Percentiles rank a stretch among this genome's conserved stretches.
phyloP scores from a whole-genome alignment of 73 alveolate genomes.

The Symbiodinium natans region DNA sequence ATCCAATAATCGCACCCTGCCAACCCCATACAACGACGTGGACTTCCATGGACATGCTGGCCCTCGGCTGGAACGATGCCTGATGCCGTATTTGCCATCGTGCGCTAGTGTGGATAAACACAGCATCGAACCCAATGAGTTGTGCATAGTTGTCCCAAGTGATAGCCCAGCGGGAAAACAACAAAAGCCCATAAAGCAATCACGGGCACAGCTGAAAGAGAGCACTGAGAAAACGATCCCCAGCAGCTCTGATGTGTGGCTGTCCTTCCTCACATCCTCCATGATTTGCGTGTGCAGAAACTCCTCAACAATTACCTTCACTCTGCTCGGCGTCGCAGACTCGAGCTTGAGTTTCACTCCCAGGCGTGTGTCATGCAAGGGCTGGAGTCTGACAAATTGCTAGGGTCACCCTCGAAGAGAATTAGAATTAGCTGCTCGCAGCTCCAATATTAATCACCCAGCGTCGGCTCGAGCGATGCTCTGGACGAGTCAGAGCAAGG shows the following conservation, averaged over 20 bases:
- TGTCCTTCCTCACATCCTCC: neutral
- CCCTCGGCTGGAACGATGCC: neutral
- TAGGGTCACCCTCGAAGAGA: neutral
- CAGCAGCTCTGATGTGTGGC: neutral
- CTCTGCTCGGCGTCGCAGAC: neutral
- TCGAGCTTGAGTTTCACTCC: neutral
- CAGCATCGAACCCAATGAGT: neutral
- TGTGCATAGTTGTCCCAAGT: neutral
- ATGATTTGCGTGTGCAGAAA: neutral
- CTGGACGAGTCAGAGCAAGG: neutral
- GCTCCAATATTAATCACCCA: slow-evolving; percentile 8
- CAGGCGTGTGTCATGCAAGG: neutral
- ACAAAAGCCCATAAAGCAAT: no score
- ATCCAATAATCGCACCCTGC: neutral
- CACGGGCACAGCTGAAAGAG: neutral
- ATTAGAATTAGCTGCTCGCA: neutral
- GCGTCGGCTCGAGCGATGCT: no score
- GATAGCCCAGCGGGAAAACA: neutral
- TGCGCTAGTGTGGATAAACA: neutral
- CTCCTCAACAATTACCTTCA: neutral
- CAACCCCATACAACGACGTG: neutral
- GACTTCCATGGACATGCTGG: neutral
- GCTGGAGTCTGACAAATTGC: neutral
- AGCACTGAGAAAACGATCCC: neutral
- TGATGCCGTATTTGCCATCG: no score